Evolutionary conservation across 179 eudicot species (phyloP), one percentile per base, ranked within the genome.

Genomic region (Carnegiea gigantea): DNA sequence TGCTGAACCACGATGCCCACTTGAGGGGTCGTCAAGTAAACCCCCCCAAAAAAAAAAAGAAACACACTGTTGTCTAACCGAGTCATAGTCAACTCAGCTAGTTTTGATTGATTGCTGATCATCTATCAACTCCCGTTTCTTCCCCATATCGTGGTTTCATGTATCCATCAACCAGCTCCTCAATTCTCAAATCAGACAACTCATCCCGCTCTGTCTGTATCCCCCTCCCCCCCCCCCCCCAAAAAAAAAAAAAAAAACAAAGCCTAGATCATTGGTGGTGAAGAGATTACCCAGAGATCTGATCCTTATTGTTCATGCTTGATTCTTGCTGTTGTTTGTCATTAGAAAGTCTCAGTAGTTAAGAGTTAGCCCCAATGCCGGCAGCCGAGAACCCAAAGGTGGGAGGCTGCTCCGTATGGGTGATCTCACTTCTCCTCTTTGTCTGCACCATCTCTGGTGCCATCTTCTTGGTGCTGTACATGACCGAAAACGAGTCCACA

Each of bases 381-480:
- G 79, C 51, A 51, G 80, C 83, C 12, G 86, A 87, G 68, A 77
- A 86, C 77, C 84, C 81, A 24, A 86, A 83, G 79, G 75, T 79
- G 5, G 88, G 89, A 18, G 79, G 82, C 72, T 87, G 91, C 80
- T 88, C 85, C 83, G 76, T 88, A 83, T 83, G 88, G 84, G 7
- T 82, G 38, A 85, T 88, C 81, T 83, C 91, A 0, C 73, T 51
- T 36, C 80, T 88, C 57, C 91, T 88, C 18, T 88, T 88, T 65
- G n/a, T 87, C 71, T 88, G 76, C 80, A 85, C 87, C 23, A 28
- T 82, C 62, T 77, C 89, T 3, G 91, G 91, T 21, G 91, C 86
- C n/a, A 48, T 80, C 54, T 75, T 88, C 82, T 84, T 88, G 74
- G 82, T 84, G 36, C 73, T 88, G 33, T 88, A 85, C 79, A 87